Conservation (phyloP, 2,329 filamentous ascomycete species). For the Xylaria sp. region DNA sequence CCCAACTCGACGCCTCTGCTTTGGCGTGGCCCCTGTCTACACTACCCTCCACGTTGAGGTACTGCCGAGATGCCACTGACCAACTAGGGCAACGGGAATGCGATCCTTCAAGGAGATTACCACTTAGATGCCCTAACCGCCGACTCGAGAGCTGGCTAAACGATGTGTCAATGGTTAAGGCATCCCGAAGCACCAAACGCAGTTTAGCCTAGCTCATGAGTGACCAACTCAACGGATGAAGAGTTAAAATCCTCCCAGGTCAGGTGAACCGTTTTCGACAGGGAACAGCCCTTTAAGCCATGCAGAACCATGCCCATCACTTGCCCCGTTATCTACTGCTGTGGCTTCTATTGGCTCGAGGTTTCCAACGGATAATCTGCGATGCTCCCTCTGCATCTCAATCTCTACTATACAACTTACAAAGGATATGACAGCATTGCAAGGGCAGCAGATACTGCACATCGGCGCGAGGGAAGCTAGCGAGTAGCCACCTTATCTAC, state of each 20-base stretch:
- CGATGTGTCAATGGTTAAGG: background rate
- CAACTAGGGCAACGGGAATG: background rate
- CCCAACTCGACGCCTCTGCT: constrained; percentile 16
- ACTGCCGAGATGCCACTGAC: background rate
- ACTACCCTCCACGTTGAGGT: too few species aligned
- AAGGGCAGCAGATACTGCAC: background rate
- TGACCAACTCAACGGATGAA: background rate
- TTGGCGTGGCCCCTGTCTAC: background rate
- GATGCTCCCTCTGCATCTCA: constrained; percentile 9
- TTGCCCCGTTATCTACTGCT: constrained; percentile 2
- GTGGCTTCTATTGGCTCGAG: constrained; percentile 16
- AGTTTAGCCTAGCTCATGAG: background rate
- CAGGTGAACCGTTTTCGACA: constrained; percentile 24
- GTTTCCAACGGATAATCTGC: constrained; percentile 15
- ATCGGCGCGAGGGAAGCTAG: too few species aligned
- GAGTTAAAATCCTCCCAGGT: constrained; percentile 8
- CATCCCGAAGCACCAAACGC: background rate
- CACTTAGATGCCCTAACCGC: too few species aligned
- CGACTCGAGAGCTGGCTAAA: background rate
- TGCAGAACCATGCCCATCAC: constrained; percentile 17
- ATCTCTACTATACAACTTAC: constrained; percentile 11
- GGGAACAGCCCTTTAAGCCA: constrained; percentile 20
- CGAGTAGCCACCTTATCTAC: background rate
- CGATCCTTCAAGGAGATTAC: background rate
- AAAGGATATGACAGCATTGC: constrained; percentile 9